Percentiles rank a stretch among this genome's conserved stretches.
Conservation (phyloP, 495 filamentous ascomycete genomes). For the Cudoniella acicularis region DNA sequence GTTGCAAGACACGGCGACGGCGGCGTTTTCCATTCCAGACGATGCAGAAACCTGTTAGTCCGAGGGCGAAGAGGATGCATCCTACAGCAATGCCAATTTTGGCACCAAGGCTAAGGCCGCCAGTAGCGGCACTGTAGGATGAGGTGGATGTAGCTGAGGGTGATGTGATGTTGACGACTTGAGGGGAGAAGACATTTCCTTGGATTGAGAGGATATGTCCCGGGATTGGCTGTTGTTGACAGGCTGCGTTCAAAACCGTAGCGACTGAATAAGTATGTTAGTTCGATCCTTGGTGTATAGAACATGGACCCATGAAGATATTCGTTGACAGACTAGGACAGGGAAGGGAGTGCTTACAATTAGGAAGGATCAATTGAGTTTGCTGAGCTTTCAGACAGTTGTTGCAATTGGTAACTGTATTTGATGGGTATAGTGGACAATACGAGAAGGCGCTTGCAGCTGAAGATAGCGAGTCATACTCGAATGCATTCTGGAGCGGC, state of each 20-base stretch:
- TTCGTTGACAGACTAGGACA: background rate
- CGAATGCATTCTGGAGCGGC: conserved; percentile 13
- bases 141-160: conserved; percentile 3
- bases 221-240: conserved; percentile 39
- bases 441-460: conserved; percentile 16
- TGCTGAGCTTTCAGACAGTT: conserved; percentile 8
- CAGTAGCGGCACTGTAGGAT: background rate
- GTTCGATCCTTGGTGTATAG: conserved; percentile 3
- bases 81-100: conserved; percentile 50
- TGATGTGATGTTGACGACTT: conserved; percentile 34
- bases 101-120: conserved; percentile 43
- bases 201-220: conserved; percentile 40
- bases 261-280: conserved; percentile 31
- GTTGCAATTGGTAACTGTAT: conserved; percentile 15
- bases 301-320: too few relatives aligned
- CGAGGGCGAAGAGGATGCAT: conserved; percentile 39
- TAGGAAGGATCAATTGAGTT: conserved; percentile 15
- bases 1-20: conserved; percentile 14
- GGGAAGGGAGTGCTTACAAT: conserved; percentile 19
- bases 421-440: conserved; percentile 9
- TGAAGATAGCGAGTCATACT: conserved; percentile 16
- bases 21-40: conserved; percentile 46
- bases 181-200: conserved; percentile 43
- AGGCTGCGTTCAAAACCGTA: conserved; percentile 44
- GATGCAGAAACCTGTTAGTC: conserved; percentile 39